Percentiles rank a stretch among this genome's conserved stretches.
Evolutionary conservation across 805 yeast species (phyloP).

Genomic region (Candida lessepsii): DNA sequence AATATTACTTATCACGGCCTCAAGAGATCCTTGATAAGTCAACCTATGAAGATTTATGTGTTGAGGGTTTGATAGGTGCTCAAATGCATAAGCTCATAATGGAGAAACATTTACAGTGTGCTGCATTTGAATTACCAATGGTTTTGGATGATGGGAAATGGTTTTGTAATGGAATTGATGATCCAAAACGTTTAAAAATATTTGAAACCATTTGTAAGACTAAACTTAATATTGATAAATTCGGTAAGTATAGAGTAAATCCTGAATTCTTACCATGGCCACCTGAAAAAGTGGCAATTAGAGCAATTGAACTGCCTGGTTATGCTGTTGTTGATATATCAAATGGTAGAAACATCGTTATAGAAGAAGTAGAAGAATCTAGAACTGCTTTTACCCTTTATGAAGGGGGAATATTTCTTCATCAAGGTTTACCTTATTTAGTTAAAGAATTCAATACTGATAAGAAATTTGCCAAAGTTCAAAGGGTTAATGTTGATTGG

Average conservation of each 20-base stretch:
- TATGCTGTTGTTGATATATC: slow-evolving; percentile 92
- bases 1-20: slow-evolving; percentile 73
- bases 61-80: slow-evolving; percentile 33
- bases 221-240: slow-evolving; percentile 33
- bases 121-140: slow-evolving; percentile 83
- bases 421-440: slow-evolving; percentile 88
- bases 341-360: slow-evolving; percentile 67
- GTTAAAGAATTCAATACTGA: slow-evolving; percentile 82
- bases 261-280: slow-evolving; percentile 79
- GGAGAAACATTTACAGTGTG: slow-evolving; percentile 90
- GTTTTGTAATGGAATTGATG: slow-evolving; percentile 35
- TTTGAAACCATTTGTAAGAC: slow-evolving; percentile 34
- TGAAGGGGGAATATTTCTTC: slow-evolving; percentile 89
- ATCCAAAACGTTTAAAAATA: slow-evolving; percentile 9
- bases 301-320: slow-evolving; percentile 79
- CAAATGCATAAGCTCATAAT: slow-evolving; percentile 45
- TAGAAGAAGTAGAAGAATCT: slow-evolving; percentile 87
- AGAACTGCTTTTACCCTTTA: slow-evolving; percentile 88
- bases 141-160: slow-evolving; percentile 52
- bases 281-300: slow-evolving; percentile 64
- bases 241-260: slow-evolving; percentile 30
- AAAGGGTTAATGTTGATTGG: slow-evolving; percentile 92
- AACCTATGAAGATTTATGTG: slow-evolving; percentile 42
- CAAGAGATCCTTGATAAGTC: slow-evolving; percentile 48
- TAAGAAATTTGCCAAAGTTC: slow-evolving; percentile 78